Evolutionary conservation across 345 rosid species (phyloP), one percentile per base, ranked within the genome.

Genomic region (Lepidium didymum): DNA sequence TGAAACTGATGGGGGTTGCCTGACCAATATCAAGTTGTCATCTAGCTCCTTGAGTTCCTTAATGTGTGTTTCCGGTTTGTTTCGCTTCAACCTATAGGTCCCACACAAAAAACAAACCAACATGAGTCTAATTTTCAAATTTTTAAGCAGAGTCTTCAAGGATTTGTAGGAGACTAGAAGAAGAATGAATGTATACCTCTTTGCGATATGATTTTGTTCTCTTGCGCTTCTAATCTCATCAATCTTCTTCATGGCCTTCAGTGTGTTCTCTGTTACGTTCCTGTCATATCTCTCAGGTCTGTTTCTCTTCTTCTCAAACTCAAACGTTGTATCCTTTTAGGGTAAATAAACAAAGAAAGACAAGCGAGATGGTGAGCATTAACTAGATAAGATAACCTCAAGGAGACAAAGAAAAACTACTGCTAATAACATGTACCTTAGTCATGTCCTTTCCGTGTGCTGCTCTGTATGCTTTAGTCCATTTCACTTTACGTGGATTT

Each of bases 251-350:
- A 95, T 95, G 66, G 94, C 99, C 78, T 47, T 69, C n/a, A 89
- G 70, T 7, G 96, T 91, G 36, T 81, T 76, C 80, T 83, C 88
- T 1, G 89, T 79, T 23, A 87, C 64, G 78, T 80, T 95, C 72
- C 99, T 85, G 75, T 95, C 96, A 35, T 89, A 91, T 78, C 99
- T 87, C 82, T 89, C 97, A 3, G 97, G 96, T 81, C 94, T 84
- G 77, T 95, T 95, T 44, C 97, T 82, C 82, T 87, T 91, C 81
- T 93, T 89, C 82, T 95, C 96, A 75, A 95, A 86, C 78, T 91
- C 99, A 62, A 91, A 91, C 15, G 99, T 91, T 10, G 82, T 73
- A 80, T 95, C 99, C 97, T 77, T 84, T 52, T 21, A 34, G 46
- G 0, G 63, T 13, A 49, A 49, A 38, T 29, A 50, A 50, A 69